phyloP scores from a whole-genome alignment of 2,329 filamentous ascomycete genomes.

The Ceratocystiopsis sp. region DNA sequence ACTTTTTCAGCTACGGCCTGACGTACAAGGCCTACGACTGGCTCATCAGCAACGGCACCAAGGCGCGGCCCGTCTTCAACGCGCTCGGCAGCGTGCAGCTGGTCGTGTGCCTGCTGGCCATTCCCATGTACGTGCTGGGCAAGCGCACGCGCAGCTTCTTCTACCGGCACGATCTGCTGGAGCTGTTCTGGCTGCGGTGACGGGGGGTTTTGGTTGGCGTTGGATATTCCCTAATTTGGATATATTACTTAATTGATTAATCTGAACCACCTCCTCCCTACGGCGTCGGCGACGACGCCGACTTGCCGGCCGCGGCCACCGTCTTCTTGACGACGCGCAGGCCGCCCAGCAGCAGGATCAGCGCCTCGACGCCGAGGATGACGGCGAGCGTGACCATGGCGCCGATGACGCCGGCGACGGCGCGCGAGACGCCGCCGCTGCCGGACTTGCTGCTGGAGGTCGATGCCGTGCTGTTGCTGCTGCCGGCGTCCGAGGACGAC shows the following conservation, averaged over 20 bases:
- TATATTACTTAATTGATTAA: no score
- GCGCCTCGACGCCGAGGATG: conserved; percentile 26
- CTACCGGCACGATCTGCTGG: conserved; percentile 54
- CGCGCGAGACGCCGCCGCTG: conserved; percentile 38
- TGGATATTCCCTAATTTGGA: no score
- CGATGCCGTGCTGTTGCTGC: conserved; percentile 7
- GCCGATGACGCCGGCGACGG: conserved; percentile 69
- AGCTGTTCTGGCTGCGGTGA: conserved; percentile 21
- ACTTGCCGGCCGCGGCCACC: conserved; percentile 5
- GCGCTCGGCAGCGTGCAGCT: conserved; percentile 63
- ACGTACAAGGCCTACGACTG: conserved; percentile 77
- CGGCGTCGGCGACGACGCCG: no score
- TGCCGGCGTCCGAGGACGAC: conserved; percentile 13
- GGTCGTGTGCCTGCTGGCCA: conserved; percentile 52
- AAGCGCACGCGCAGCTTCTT: conserved; percentile 64
- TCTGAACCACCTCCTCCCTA: no score
- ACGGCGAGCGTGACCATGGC: conserved; percentile 45
- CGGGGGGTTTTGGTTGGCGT: not conserved
- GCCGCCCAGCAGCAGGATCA: conserved; percentile 25
- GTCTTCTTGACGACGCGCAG: conserved; percentile 30
- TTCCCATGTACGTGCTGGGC: conserved; percentile 64
- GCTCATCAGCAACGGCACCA: conserved; percentile 50
- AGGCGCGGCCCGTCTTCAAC: conserved; percentile 39
- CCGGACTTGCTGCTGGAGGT: conserved; percentile 8
- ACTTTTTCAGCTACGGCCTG: conserved; percentile 75